Conservation (phyloP, 768 basidiomycete species). For the Chalciporus piperatus region DNA sequence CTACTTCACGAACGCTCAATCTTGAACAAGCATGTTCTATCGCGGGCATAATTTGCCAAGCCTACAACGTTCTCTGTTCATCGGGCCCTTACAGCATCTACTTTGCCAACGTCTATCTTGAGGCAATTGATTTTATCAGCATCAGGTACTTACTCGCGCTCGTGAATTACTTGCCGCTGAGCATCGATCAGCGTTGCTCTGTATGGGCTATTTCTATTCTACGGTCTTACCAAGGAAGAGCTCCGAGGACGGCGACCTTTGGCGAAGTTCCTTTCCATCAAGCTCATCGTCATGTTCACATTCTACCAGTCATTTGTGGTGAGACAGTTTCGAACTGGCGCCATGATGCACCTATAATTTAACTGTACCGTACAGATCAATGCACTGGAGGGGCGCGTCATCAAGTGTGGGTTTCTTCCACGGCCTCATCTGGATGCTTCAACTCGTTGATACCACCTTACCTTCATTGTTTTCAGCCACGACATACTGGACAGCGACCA, state of each 20-base stretch:
- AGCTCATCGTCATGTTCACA: conserved; percentile 83
- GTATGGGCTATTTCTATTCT: conserved; percentile 83
- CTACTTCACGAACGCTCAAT: conserved; percentile 5
- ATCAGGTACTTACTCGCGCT: conserved; percentile 54
- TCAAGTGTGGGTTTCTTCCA: conserved; percentile 45
- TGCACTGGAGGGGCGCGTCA: conserved; percentile 64
- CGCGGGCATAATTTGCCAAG: conserved; percentile 75
- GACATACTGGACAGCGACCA: conserved; percentile 77
- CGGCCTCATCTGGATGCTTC: not conserved
- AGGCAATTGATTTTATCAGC: conserved; percentile 72
- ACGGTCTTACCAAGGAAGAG: conserved; percentile 77
- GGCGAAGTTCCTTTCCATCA: conserved; percentile 85
- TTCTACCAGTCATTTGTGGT: conserved; percentile 84
- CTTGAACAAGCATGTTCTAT: conserved; percentile 43
- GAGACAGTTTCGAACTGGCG: conserved; percentile 20
- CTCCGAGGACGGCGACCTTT: conserved; percentile 73
- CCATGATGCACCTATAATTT: not conserved
- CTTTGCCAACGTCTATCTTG: conserved; percentile 69
- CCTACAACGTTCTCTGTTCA: conserved; percentile 65
- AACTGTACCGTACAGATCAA: conserved; percentile 46
- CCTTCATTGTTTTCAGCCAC: conserved; percentile 44
- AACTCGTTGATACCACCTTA: not conserved
- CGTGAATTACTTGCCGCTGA: not conserved
- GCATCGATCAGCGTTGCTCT: conserved; percentile 60
- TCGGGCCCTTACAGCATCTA: conserved; percentile 54